Percentiles rank a stretch among this genome's conserved stretches.
Evolutionary conservation across 2,329 filamentous ascomycete genomes (phyloP).

Genomic region (Didymella pomorum): DNA sequence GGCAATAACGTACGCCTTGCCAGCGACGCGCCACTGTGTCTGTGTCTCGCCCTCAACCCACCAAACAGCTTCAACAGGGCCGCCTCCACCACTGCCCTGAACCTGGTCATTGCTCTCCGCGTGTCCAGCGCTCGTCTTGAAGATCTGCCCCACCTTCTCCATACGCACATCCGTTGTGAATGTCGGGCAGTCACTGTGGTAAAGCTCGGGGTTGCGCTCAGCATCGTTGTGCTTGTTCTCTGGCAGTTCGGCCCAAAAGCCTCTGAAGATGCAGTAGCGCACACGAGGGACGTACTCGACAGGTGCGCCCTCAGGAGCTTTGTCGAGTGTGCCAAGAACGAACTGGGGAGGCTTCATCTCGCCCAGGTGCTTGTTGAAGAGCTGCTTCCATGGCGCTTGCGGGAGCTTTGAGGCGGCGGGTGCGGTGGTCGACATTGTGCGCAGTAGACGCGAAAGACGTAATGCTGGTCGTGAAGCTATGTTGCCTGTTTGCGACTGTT

Average conservation of each 20-base stretch:
- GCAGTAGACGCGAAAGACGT: slow-evolving; percentile 51
- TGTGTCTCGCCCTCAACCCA: slow-evolving; percentile 75
- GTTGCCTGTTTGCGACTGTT: slow-evolving; percentile 35
- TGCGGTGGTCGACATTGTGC: slow-evolving; percentile 58
- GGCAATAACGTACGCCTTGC: slow-evolving; percentile 77
- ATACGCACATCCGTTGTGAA: slow-evolving; percentile 91
- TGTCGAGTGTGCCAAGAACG: slow-evolving; percentile 60
- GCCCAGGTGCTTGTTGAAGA: slow-evolving; percentile 59
- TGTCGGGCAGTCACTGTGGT: slow-evolving; percentile 78
- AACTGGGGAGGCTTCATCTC: slow-evolving; percentile 60
- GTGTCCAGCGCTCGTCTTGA: slow-evolving; percentile 59
- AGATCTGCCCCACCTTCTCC: slow-evolving; percentile 80
- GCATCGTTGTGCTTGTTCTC: slow-evolving; percentile 77
- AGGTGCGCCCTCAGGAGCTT: slow-evolving; percentile 52
- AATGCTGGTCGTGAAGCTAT: slow-evolving; percentile 50
- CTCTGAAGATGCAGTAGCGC: slow-evolving; percentile 84
- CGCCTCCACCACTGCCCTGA: slow-evolving; percentile 68
- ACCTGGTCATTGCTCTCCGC: slow-evolving; percentile 54
- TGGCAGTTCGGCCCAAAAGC: slow-evolving; percentile 79
- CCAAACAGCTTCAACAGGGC: slow-evolving; percentile 81
- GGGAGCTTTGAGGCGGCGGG: slow-evolving; percentile 46
- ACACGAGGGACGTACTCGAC: slow-evolving; percentile 63
- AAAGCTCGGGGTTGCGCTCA: slow-evolving; percentile 72
- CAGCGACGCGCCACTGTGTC: slow-evolving; percentile 87
- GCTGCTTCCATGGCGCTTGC: slow-evolving; percentile 61